Conservation (phyloP, 2,329 filamentous ascomycete genomes). For the Cladosporium sp. region DNA sequence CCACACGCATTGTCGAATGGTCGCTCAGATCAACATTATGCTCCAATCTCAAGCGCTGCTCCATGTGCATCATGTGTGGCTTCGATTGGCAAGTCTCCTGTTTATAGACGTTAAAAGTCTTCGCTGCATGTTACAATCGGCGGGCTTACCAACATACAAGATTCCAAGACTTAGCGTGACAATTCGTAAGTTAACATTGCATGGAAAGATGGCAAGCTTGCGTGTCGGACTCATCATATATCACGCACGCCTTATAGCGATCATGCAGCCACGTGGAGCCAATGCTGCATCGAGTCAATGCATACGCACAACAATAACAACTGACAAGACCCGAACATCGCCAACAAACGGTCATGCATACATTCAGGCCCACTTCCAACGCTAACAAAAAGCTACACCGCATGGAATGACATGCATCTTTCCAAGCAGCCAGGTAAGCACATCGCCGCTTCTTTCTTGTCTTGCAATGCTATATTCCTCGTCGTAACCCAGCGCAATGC, state of each 20-base stretch:
- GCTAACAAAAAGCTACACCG: background rate
- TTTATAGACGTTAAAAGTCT: too few relatives aligned
- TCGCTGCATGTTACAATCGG: too few relatives aligned
- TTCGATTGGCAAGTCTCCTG: too few relatives aligned
- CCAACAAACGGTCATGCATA: constrained; percentile 2
- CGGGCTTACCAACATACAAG: too few relatives aligned
- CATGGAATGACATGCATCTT: too few relatives aligned
- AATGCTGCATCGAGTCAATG: too few relatives aligned
- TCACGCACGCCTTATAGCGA: background rate
- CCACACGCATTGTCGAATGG: background rate
- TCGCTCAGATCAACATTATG: background rate
- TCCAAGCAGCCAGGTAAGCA: too few relatives aligned
- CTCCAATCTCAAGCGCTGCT: background rate
- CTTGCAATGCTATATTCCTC: too few relatives aligned
- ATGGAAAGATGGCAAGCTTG: background rate
- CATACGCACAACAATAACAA: too few relatives aligned
- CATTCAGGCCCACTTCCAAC: background rate
- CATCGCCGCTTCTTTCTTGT: too few relatives aligned
- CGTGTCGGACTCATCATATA: background rate
- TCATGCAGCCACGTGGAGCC: too few relatives aligned
- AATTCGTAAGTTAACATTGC: background rate
- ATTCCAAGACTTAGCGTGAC: background rate
- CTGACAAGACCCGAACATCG: too few relatives aligned
- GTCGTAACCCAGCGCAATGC: background rate
- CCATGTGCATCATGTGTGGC: background rate